These are phyloP conservation scores for Sarocladiaceae sp. DNA, from an alignment of 2,329 filamentous ascomycete species.

Conservation along the genomic window DNA sequence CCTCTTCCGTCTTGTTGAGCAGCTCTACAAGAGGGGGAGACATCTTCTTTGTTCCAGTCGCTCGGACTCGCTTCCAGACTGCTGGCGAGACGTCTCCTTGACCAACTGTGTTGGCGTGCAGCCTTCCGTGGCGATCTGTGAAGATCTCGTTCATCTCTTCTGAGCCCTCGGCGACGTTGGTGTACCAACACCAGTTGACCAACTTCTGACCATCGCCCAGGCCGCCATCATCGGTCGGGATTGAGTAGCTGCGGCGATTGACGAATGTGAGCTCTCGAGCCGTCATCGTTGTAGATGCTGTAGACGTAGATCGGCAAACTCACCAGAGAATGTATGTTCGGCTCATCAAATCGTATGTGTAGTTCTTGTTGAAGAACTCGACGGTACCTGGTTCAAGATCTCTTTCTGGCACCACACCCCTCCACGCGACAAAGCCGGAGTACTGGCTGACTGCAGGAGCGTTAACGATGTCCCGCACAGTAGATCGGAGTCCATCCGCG, in stretches of 20 bases:
- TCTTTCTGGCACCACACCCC: constrained; percentile 8
- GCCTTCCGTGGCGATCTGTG: constrained; percentile 5
- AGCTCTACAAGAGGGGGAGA: constrained; percentile 10
- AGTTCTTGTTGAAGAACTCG: constrained; percentile 2
- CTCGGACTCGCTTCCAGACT: not conserved
- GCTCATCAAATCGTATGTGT: constrained; percentile 1
- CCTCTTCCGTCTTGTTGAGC: constrained; percentile 13
- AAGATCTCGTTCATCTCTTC: constrained; percentile 8
- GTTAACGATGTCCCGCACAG: not conserved
- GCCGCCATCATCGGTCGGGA: constrained; percentile 6
- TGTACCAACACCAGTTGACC: constrained; percentile 11
- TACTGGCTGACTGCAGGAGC: constrained; percentile 1
- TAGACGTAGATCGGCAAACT: too few relatives aligned
- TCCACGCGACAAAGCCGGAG: constrained; percentile 10
- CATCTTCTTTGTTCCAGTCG: not conserved
- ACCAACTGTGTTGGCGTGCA: constrained; percentile 8
- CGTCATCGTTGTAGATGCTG: not conserved
- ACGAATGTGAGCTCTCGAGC: not conserved
- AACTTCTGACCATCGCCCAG: constrained; percentile 5
- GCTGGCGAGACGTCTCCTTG: not conserved
- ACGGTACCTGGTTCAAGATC: constrained; percentile 5
- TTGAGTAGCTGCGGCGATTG: constrained; percentile 9
- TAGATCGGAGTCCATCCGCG: constrained; percentile 8
- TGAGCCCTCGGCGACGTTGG: not conserved
- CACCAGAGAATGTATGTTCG: constrained; percentile 1